Conservation (phyloP, 2,329 filamentous ascomycete species). For the Gnomoniopsis smithogilvyi region DNA sequence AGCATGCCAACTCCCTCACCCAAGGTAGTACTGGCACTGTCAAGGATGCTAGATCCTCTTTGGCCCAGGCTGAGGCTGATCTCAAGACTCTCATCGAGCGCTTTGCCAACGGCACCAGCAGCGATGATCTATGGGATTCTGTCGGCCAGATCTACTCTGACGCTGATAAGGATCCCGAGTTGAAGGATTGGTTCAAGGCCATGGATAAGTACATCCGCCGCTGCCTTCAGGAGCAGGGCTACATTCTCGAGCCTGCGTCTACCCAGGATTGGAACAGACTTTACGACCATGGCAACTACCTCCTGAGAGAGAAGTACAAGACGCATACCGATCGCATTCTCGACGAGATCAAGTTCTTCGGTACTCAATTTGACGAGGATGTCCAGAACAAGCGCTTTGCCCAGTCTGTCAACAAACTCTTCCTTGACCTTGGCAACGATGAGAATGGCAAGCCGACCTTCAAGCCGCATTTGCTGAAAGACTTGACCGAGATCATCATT, state of each 20-base stretch:
- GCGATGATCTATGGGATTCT: slow-evolving; percentile 79
- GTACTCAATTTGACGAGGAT: slow-evolving; percentile 85
- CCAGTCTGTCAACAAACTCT: slow-evolving; percentile 74
- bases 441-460: slow-evolving; percentile 79
- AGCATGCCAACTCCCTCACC: slow-evolving; percentile 65
- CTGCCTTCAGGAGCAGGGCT: slow-evolving; percentile 85
- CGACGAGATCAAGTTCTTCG: slow-evolving; percentile 88
- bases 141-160: slow-evolving; percentile 84
- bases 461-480: slow-evolving; percentile 90
- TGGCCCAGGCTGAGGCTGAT: slow-evolving; percentile 73
- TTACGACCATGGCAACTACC: slow-evolving; percentile 79
- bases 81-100: slow-evolving; percentile 87
- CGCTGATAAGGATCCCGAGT: slow-evolving; percentile 80
- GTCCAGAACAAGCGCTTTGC: slow-evolving; percentile 80
- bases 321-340: slow-evolving; percentile 80
- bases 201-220: slow-evolving; percentile 76
- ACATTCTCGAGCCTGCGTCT: slow-evolving; percentile 77
- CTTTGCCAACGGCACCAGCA: slow-evolving; percentile 91
- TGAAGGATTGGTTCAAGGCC: slow-evolving; percentile 84
- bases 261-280: slow-evolving; percentile 79
- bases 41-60: slow-evolving; percentile 66
- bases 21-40: slow-evolving; percentile 65
- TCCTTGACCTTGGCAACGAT: slow-evolving; percentile 83
- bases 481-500: slow-evolving; percentile 81
- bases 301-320: slow-evolving; percentile 86